Evolutionary conservation across 1,139 yeast species (phyloP).

Genomic region (Zygoascus meyerae): DNA sequence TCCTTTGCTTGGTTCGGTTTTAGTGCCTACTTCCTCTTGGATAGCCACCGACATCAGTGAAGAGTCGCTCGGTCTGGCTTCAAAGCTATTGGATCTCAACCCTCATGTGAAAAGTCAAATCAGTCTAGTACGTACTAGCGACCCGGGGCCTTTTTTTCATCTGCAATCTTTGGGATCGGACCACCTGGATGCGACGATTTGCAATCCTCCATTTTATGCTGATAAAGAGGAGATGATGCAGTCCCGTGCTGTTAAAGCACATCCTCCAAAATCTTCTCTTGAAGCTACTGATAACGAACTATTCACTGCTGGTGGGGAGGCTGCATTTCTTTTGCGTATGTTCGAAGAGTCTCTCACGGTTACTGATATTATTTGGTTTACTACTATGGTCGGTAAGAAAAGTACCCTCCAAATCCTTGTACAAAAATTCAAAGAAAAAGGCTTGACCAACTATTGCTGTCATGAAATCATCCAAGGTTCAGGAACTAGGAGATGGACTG

Average conservation of each 20-base stretch:
- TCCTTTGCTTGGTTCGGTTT: conserved; percentile 33
- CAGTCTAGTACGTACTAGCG: neutral
- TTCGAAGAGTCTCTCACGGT: conserved; percentile 29
- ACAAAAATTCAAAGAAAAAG: conserved; percentile 17
- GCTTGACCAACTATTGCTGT: conserved; percentile 28
- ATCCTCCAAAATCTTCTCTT: conserved; percentile 20
- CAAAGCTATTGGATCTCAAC: conserved; percentile 7
- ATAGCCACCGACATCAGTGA: conserved; percentile 38
- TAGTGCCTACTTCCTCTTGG: conserved; percentile 25
- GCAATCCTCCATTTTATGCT: conserved; percentile 45
- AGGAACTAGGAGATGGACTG: conserved; percentile 37
- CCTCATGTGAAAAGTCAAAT: conserved; percentile 6
- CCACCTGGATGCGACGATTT: conserved; percentile 32
- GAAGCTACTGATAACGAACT: conserved; percentile 33
- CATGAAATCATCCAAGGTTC: conserved; percentile 32
- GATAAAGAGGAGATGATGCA: conserved; percentile 31
- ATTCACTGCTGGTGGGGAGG: conserved; percentile 41
- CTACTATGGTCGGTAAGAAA: conserved; percentile 38
- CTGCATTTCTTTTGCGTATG: conserved; percentile 33
- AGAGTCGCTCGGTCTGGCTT: conserved; percentile 28
- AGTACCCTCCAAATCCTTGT: conserved; percentile 29
- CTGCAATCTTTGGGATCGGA: conserved; percentile 1
- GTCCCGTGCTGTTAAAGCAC: conserved; percentile 16
- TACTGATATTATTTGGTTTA: conserved; percentile 32
- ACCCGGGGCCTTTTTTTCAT: conserved; percentile 11